Conservation (phyloP, 75 land plant genomes). For the Selaginella tamariscina region DNA sequence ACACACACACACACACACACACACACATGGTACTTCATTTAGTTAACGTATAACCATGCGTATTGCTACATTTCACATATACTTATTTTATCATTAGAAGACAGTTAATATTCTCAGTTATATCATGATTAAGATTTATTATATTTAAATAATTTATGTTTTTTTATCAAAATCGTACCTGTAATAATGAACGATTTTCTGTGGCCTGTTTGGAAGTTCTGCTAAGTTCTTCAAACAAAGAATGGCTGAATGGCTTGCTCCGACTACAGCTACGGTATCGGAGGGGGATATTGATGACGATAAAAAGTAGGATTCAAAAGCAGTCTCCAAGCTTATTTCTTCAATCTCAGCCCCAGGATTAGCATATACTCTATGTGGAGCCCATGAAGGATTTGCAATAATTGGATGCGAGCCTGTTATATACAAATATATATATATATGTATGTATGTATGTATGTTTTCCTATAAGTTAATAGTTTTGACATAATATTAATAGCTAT, state of each 20-base stretch:
- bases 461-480: neutral
- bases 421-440: neutral
- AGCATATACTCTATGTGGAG: neutral
- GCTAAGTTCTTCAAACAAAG: constrained; percentile 16
- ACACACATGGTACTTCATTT: no score
- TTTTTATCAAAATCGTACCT: neutral
- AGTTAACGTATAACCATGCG: no score
- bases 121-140: no score
- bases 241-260: constrained; percentile 22
- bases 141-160: no score
- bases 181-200: neutral
- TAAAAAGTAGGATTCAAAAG: constrained; percentile 10
- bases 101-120: no score
- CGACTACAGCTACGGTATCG: constrained; percentile 21
- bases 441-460: constrained; percentile 6
- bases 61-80: no score
- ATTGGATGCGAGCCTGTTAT: constrained; percentile 11
- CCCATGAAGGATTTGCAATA: neutral
- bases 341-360: neutral
- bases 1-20: no score
- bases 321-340: constrained; percentile 13
- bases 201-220: constrained; percentile 3
- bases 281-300: constrained; percentile 11
- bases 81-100: no score
- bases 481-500: neutral